A percentile compares a stretch with the other conserved stretches of the same genome.
phyloP scores from a whole-genome alignment of 176 grass and related monocot species.

The Avena eriantha region DNA sequence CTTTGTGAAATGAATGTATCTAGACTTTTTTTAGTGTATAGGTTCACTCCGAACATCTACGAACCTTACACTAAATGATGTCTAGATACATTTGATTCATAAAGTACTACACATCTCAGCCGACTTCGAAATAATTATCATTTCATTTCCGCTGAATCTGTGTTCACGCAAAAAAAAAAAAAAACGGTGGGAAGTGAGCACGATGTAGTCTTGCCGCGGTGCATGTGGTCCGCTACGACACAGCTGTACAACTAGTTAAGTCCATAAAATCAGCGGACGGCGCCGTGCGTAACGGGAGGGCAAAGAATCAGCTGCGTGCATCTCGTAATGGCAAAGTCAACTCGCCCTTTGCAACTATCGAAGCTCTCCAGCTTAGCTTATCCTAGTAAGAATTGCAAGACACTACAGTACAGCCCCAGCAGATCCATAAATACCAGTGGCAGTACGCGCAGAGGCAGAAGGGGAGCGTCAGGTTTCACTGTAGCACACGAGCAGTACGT shows the following conservation, averaged over 20 bases:
- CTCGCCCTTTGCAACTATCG: neutral
- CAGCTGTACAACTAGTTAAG: neutral
- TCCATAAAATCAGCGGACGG: conserved; percentile 28
- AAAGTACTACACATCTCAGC: neutral
- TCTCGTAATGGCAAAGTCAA: conserved; percentile 34
- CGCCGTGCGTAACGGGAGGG: neutral
- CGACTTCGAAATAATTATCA: neutral
- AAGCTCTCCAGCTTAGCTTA: neutral
- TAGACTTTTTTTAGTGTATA: too few species aligned
- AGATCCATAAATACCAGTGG: neutral
- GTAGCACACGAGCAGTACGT: neutral
- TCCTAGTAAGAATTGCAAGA: neutral
- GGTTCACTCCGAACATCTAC: too few species aligned
- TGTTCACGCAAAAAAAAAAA: neutral
- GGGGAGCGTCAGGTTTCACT: neutral
- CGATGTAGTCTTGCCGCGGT: neutral
- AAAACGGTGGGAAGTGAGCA: neutral
- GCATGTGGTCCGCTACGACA: neutral
- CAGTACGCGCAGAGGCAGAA: neutral
- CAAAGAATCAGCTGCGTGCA: conserved; percentile 30
- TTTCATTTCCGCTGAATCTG: neutral
- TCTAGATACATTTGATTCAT: too few species aligned
- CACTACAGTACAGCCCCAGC: neutral
- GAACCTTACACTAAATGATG: too few species aligned
- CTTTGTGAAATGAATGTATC: too few species aligned